These are phyloP conservation scores for Quercus cerris DNA, from an alignment of 306 rosid species.

Conservation along the genomic window DNA sequence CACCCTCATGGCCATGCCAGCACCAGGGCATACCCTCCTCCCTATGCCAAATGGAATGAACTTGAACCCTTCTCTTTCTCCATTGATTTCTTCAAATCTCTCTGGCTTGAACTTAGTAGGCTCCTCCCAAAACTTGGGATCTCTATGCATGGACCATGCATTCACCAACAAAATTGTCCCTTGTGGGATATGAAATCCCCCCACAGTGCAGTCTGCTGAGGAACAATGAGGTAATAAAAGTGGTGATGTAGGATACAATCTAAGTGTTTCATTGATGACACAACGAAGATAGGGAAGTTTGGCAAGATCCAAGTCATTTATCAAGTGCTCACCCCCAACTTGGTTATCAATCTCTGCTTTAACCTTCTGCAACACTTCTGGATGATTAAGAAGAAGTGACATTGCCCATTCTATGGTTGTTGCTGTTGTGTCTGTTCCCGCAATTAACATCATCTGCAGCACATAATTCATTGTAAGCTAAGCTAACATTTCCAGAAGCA, in stretches of 20 bases:
- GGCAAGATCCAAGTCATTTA: slow-evolving; percentile 27
- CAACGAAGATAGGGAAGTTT: slow-evolving; percentile 23
- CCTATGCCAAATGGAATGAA: slow-evolving; percentile 29
- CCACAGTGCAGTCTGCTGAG: slow-evolving; percentile 21
- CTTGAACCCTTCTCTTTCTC: slow-evolving; percentile 2
- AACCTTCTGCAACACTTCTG: slow-evolving; percentile 17
- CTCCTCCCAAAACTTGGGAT: slow-evolving; percentile 29
- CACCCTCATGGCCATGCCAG: neutral
- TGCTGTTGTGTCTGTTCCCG: slow-evolving; percentile 29
- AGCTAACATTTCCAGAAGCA: too few species aligned
- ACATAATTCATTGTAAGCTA: neutral
- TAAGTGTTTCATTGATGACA: slow-evolving; percentile 38
- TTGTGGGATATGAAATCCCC: slow-evolving; percentile 35
- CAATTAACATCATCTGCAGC: slow-evolving; percentile 1
- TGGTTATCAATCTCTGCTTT: slow-evolving; percentile 6
- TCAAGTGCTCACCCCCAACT: slow-evolving; percentile 5
- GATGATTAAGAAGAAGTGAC: slow-evolving; percentile 28
- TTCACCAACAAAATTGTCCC: slow-evolving; percentile 46
- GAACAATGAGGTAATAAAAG: slow-evolving; percentile 39
- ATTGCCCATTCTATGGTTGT: slow-evolving; percentile 38
- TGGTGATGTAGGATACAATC: slow-evolving; percentile 35
- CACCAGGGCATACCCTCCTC: slow-evolving; percentile 21
- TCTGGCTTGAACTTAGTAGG: slow-evolving; percentile 29
- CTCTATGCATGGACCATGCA: slow-evolving; percentile 42
- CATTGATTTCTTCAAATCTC: slow-evolving; percentile 27